A percentile compares a stretch with the other conserved stretches of the same genome.
Conservation (phyloP, 2,329 filamentous ascomycete species). For the Sclerotinia nivalis region DNA sequence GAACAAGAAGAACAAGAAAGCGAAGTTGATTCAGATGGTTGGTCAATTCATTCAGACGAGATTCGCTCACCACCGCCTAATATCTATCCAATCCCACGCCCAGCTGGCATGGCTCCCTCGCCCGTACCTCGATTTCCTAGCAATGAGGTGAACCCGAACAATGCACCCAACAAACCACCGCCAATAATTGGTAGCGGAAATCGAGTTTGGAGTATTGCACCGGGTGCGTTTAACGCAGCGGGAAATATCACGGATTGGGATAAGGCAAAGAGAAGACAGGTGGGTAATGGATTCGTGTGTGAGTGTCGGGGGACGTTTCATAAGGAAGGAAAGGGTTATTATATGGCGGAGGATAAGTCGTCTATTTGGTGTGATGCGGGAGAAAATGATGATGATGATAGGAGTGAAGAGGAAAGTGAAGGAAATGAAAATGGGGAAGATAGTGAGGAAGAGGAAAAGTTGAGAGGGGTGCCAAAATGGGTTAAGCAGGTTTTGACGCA, state of each 20-base stretch:
- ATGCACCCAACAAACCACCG: background rate
- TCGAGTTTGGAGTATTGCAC: background rate
- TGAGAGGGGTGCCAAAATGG: background rate
- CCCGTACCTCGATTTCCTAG: background rate
- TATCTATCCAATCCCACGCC: background rate
- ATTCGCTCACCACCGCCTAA: background rate
- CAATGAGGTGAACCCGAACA: background rate
- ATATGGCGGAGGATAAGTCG: background rate
- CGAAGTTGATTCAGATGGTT: background rate
- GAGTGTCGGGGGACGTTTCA: background rate
- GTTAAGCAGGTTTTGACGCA: conserved; percentile 13
- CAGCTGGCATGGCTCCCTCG: background rate
- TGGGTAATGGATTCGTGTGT: background rate
- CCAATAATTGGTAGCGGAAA: background rate
- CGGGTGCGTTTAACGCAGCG: background rate
- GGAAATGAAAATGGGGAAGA: background rate
- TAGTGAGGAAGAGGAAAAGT: background rate
- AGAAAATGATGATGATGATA: background rate
- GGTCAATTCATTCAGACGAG: background rate
- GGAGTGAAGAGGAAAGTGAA: background rate
- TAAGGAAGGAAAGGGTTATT: background rate
- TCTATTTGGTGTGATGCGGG: background rate
- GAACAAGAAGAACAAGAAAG: background rate
- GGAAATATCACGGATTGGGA: background rate
- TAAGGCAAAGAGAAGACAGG: background rate